A percentile compares a stretch with the other conserved stretches of the same genome.
Evolutionary conservation across 495 filamentous ascomycete genomes (phyloP).

Genomic region (Penicillium atrosanguineum): DNA sequence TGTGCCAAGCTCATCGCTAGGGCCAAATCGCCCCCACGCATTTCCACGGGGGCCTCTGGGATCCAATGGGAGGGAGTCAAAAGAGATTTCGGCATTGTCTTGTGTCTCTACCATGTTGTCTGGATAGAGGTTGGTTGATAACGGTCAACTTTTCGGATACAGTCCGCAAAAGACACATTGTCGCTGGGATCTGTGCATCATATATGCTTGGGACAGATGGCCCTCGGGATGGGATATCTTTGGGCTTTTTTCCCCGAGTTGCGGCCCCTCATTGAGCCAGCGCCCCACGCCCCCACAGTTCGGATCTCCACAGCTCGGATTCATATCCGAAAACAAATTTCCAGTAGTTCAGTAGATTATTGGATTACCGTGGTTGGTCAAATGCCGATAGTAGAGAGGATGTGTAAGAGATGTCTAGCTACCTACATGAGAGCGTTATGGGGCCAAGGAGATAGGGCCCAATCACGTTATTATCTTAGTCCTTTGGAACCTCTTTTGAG

Average conservation of each 20-base stretch:
- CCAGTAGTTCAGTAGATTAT: neutral
- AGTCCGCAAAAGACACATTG: neutral
- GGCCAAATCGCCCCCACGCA: conserved; percentile 53
- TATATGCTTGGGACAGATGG: no score
- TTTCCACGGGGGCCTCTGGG: conserved; percentile 45
- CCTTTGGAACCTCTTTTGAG: no score
- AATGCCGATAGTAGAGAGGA: no score
- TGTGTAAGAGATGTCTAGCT: no score
- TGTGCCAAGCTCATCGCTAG: conserved; percentile 47
- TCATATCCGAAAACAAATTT: conserved; percentile 3
- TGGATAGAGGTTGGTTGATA: neutral
- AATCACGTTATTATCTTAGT: no score
- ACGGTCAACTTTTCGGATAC: neutral
- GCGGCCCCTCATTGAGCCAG: conserved; percentile 1
- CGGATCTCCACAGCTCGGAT: conserved; percentile 11
- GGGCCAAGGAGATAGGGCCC: no score
- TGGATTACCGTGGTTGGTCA: no score
- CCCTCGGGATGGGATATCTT: conserved; percentile 7
- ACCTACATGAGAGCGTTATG: no score
- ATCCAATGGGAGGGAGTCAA: conserved; percentile 48
- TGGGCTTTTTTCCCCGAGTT: neutral
- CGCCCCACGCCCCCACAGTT: conserved; percentile 9
- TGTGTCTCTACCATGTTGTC: conserved; percentile 5
- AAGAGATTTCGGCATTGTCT: conserved; percentile 18
- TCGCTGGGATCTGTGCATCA: no score